phyloP scores from a whole-genome alignment of 139 green algal genomes.

The Chlamydomonas urium region DNA sequence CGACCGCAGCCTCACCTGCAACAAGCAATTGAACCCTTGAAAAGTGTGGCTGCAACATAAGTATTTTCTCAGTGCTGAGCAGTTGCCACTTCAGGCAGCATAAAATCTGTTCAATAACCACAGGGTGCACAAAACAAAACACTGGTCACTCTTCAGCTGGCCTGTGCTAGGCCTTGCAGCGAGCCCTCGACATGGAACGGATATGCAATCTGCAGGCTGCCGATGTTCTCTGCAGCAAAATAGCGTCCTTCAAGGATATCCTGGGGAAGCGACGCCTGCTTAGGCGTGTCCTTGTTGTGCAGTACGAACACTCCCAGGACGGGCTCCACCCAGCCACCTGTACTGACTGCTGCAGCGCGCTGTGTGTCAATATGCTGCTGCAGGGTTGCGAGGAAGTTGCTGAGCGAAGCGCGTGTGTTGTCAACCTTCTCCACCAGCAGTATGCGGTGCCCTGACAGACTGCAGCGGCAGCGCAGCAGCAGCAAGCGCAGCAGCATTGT shows the following conservation, averaged over 20 bases:
- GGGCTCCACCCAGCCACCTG: conserved; percentile 7
- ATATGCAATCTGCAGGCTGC: conserved; percentile 16
- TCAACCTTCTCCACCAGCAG: conserved; percentile 25
- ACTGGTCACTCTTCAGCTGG: no score
- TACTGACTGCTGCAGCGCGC: not conserved
- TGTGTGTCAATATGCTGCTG: conserved; percentile 4
- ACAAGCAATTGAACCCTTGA: no score
- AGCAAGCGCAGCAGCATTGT: no score
- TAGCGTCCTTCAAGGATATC: conserved; percentile 8
- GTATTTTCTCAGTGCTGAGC: no score
- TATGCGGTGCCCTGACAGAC: conserved; percentile 13
- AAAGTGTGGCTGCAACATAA: no score
- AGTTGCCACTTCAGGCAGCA: no score
- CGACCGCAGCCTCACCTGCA: no score
- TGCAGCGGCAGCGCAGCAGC: no score
- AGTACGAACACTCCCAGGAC: conserved; percentile 23
- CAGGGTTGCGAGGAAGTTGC: conserved; percentile 2
- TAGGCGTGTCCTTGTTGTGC: conserved; percentile 17
- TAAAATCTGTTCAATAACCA: no score
- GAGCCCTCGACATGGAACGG: conserved; percentile 14
- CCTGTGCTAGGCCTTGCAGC: no score
- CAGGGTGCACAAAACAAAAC: no score
- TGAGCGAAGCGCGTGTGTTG: conserved; percentile 8
- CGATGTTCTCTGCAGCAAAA: conserved; percentile 16
- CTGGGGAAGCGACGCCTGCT: not conserved